Evolutionary conservation across 768 basidiomycete genomes (phyloP).

Genomic region (Phylloporus sp.): DNA sequence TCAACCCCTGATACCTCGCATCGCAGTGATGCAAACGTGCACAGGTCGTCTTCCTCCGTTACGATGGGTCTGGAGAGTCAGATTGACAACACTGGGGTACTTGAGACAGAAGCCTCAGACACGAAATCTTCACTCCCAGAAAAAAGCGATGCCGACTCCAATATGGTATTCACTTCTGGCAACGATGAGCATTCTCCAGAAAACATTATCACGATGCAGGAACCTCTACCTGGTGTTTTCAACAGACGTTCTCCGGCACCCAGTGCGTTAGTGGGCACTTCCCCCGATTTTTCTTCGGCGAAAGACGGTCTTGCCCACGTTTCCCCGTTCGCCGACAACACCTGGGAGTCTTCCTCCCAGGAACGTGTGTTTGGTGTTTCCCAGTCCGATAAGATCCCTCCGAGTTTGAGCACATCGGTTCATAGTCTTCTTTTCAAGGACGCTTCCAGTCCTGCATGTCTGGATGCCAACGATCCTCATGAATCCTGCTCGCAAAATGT

Average conservation of each 20-base stretch:
- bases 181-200: not conserved
- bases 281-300: not conserved
- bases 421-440: not conserved
- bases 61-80: not conserved
- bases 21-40: conserved; percentile 6
- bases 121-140: not conserved
- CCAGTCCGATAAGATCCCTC: not conserved
- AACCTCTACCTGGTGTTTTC: not conserved
- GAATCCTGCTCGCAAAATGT: not conserved
- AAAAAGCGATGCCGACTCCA: not conserved
- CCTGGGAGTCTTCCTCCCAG: not conserved
- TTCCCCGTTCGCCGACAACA: not conserved
- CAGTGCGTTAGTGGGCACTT: not conserved
- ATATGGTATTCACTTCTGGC: not conserved
- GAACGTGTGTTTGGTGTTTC: not conserved
- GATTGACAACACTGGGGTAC: not conserved
- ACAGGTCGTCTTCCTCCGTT: not conserved
- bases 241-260: not conserved
- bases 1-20: conserved; percentile 27
- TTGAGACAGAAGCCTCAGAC: not conserved
- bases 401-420: not conserved
- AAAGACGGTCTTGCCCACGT: not conserved
- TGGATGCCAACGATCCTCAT: not conserved
- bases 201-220: not conserved
- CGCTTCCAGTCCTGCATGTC: not conserved